Conservation (phyloP, 2,329 filamentous ascomycete species). For the Colletotrichum sp. region DNA sequence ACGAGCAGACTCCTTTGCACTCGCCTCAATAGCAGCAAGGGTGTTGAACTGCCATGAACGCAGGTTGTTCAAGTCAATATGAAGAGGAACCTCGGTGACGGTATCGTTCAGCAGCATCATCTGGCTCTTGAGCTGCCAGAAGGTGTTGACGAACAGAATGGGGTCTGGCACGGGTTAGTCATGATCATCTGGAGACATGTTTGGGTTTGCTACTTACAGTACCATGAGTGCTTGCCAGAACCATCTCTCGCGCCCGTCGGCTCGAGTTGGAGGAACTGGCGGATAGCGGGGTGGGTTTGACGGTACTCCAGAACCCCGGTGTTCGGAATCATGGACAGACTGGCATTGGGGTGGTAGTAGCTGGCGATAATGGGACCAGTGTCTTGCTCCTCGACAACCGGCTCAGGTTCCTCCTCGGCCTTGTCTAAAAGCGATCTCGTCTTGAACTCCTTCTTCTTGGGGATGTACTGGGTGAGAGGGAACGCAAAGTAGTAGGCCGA, state of each 20-base stretch:
- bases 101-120: slow-evolving; percentile 94
- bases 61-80: slow-evolving; percentile 83
- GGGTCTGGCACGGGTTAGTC: slow-evolving; percentile 56
- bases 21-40: slow-evolving; percentile 84
- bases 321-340: slow-evolving; percentile 84
- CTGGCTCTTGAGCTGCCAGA: slow-evolving; percentile 92
- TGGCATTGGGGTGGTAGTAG: slow-evolving; percentile 96
- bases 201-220: slow-evolving; percentile 52
- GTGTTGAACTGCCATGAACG: slow-evolving; percentile 89
- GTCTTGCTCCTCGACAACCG: slow-evolving; percentile 55
- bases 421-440: slow-evolving; percentile 81
- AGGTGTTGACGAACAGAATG: slow-evolving; percentile 90
- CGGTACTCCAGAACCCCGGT: slow-evolving; percentile 72
- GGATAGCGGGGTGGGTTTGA: slow-evolving; percentile 73
- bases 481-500: slow-evolving; percentile 84
- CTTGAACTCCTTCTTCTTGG: slow-evolving; percentile 89
- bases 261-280: slow-evolving; percentile 82
- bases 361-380: slow-evolving; percentile 75
- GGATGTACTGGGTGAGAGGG: slow-evolving; percentile 86
- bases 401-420: slow-evolving; percentile 53
- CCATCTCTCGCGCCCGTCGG: slow-evolving; percentile 80
- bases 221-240: slow-evolving; percentile 90
- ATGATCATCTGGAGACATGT: not conserved
- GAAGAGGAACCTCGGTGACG: slow-evolving; percentile 79
- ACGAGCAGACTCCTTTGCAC: slow-evolving; percentile 80